Evolutionary conservation across 2,329 filamentous ascomycete genomes (phyloP).

Genomic region (Penicillium sumatraense): DNA sequence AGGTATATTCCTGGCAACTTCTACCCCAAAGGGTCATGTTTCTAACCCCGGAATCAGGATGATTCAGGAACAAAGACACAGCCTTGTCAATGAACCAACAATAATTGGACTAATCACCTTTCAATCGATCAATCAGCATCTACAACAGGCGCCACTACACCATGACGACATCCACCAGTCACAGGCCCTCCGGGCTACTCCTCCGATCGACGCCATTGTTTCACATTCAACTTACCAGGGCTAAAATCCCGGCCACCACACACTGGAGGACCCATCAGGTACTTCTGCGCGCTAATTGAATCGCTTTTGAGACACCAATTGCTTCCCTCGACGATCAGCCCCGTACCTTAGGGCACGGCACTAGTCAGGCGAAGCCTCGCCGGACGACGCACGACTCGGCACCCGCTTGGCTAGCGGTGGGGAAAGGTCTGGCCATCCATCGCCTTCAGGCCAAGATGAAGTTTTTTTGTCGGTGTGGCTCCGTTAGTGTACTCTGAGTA

Average conservation of each 20-base stretch:
- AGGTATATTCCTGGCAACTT: neutral
- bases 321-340: neutral
- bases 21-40: neutral
- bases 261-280: neutral
- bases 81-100: neutral
- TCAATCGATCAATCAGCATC: neutral
- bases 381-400: neutral
- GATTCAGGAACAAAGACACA: neutral
- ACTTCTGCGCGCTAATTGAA: neutral
- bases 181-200: neutral
- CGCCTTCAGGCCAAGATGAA: neutral
- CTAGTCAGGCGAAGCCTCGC: constrained; percentile 4
- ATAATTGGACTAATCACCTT: neutral
- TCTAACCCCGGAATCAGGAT: neutral
- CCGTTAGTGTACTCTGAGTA: neutral
- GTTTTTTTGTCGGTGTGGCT: neutral
- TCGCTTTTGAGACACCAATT: neutral
- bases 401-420: neutral
- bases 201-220: constrained; percentile 6
- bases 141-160: neutral
- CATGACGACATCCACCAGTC: constrained; percentile 4
- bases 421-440: neutral
- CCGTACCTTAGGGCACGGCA: neutral
- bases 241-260: neutral
- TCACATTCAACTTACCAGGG: neutral